A percentile compares a stretch with the other conserved stretches of the same genome.
Evolutionary conservation across 768 basidiomycete species (phyloP).

Genomic region (Suillus fuscotomentosus): DNA sequence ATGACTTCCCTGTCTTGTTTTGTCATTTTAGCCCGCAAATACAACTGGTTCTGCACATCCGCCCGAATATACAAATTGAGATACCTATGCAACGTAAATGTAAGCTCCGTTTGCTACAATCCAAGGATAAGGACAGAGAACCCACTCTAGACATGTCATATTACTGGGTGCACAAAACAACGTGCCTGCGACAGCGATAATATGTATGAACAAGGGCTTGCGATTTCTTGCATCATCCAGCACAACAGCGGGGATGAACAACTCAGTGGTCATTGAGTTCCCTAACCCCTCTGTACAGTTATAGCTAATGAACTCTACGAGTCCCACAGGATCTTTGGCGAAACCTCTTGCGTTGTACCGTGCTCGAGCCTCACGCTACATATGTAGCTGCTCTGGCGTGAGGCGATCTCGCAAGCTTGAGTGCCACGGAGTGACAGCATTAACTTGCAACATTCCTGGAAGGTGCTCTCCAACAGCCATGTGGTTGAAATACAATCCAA

Average conservation of each 20-base stretch:
- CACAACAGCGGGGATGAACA: constrained; percentile 1
- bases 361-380: constrained; percentile 10
- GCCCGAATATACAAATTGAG: constrained; percentile 13
- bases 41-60: constrained; percentile 16
- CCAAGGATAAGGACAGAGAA: background rate
- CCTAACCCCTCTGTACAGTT: constrained; percentile 13
- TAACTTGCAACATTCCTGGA: constrained; percentile 16
- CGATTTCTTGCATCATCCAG: constrained; percentile 6
- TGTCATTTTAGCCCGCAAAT: constrained; percentile 14
- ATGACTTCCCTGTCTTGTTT: constrained; percentile 12
- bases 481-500: constrained; percentile 11
- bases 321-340: constrained; percentile 8
- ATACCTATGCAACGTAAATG: background rate
- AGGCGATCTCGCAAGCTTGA: constrained; percentile 3
- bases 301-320: constrained; percentile 15
- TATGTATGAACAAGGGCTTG: constrained; percentile 6
- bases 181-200: background rate
- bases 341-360: background rate
- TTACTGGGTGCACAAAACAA: constrained; percentile 5
- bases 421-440: background rate
- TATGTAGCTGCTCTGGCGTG: constrained; percentile 2
- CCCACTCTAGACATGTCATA: constrained; percentile 11
- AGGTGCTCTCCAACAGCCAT: constrained; percentile 2
- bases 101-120: constrained; percentile 1
- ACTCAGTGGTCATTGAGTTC: constrained; percentile 4